Conservation (phyloP, 768 basidiomycete genomes). For the Rhodotorula paludigena region DNA sequence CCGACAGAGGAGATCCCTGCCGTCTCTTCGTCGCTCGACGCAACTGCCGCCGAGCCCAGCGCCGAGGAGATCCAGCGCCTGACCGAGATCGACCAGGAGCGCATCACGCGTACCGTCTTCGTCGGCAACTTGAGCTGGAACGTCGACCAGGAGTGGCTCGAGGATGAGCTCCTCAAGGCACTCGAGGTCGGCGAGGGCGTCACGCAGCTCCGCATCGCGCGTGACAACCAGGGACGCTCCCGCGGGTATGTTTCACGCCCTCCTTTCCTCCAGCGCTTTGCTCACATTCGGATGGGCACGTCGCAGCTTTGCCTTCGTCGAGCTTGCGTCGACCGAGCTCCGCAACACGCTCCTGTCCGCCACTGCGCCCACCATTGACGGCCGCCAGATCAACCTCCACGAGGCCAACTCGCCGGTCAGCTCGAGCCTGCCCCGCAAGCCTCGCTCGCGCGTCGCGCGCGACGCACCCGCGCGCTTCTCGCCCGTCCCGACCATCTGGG, state of each 20-base stretch:
- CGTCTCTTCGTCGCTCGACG: conserved; percentile 12
- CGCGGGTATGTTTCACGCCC: conserved; percentile 19
- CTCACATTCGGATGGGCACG: not conserved
- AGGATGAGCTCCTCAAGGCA: conserved; percentile 78
- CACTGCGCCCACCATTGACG: conserved; percentile 82
- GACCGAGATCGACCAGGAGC: conserved; percentile 41
- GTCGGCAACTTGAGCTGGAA: conserved; percentile 93
- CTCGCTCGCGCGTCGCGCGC: conserved; percentile 44
- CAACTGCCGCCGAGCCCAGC: not conserved
- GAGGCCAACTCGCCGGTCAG: conserved; percentile 57
- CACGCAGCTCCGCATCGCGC: conserved; percentile 41
- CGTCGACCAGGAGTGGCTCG: conserved; percentile 90
- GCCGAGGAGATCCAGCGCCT: conserved; percentile 40
- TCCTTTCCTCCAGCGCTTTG: not conserved
- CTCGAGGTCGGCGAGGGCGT: conserved; percentile 59
- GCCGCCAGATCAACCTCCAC: conserved; percentile 78
- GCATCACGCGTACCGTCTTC: conserved; percentile 68
- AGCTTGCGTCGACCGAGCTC: conserved; percentile 46
- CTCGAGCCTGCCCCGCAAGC: conserved; percentile 2
- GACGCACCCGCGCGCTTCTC: conserved; percentile 5
- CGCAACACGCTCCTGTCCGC: conserved; percentile 63
- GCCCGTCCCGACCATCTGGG: conserved; percentile 58
- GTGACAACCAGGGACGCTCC: conserved; percentile 19
- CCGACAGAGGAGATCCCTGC: conserved; percentile 15
- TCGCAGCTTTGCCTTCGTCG: conserved; percentile 44